These are phyloP conservation scores for Xylariales sp. DNA, from an alignment of 2,329 filamentous ascomycete species.

Conservation along the genomic window DNA sequence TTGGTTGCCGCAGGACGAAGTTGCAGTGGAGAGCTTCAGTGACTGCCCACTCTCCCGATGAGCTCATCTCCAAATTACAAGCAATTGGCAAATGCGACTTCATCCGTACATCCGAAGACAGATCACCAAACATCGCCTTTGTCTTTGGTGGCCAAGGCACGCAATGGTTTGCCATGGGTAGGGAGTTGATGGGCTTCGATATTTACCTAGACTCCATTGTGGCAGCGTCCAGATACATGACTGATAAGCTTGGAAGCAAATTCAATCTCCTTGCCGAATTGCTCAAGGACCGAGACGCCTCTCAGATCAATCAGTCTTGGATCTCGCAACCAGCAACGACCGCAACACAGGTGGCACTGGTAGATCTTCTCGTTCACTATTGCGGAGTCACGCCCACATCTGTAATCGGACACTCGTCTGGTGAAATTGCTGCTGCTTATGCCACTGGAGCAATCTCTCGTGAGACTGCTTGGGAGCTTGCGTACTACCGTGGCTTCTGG, in stretches of 20 bases:
- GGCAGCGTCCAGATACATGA: constrained; percentile 24
- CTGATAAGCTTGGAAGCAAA: constrained; percentile 12
- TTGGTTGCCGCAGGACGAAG: constrained; percentile 38
- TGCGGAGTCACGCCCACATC: constrained; percentile 19
- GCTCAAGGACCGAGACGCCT: constrained; percentile 18
- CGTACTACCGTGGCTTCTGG: constrained; percentile 18
- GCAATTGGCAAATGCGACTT: constrained; percentile 9
- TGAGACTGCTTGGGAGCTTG: constrained; percentile 18
- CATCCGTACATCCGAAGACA: constrained; percentile 11
- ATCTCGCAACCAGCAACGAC: constrained; percentile 27
- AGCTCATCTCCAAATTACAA: constrained; percentile 24
- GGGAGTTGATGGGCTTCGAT: constrained; percentile 27
- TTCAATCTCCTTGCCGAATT: constrained; percentile 30
- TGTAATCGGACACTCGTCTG: constrained; percentile 30
- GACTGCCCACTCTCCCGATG: constrained; percentile 28
- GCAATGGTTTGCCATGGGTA: constrained; percentile 33
- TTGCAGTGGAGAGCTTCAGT: constrained; percentile 38
- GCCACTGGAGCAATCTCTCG: constrained; percentile 21
- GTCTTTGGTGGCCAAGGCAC: constrained; percentile 33
- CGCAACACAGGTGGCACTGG: constrained; percentile 25
- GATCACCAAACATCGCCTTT: constrained; percentile 17
- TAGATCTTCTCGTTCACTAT: constrained; percentile 21
- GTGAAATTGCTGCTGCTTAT: constrained; percentile 30
- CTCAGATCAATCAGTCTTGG: constrained; percentile 28
- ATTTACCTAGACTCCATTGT: constrained; percentile 23